Evolutionary conservation across 371 early-diverging fungal genomes (phyloP), one percentile per base, ranked within the genome.

Genomic region (Mucor saturninus): DNA sequence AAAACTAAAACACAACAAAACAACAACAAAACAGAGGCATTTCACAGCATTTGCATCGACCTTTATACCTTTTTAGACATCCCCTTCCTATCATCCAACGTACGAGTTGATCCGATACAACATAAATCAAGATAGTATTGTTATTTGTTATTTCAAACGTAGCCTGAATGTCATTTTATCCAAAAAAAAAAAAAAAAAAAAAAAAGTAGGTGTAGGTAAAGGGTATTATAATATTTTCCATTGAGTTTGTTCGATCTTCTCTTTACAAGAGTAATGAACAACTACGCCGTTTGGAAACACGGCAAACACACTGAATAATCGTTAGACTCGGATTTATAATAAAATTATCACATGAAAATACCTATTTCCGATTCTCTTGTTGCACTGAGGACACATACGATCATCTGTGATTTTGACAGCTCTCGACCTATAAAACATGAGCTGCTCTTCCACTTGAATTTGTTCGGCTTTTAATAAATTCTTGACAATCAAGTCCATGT

Each of bases 311-410:
- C 87, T 87, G 52, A 37, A 32, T 5, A 50, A 11, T 30, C 11
- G 26, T 29, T 55, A 59, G n/a, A 48, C 21, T 21, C 21, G 21
- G 50, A 10, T 3, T 32, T 32, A 11, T 31, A 21, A 43, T 38
- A 8, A 30, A 3, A 45, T 35, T 9, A 53, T 58, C 7, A 48
- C 26, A 30, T 49, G 14, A 14, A 35, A 55, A 71, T 75, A 87
- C 89, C 88, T 89, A 54, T 87, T 91, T 13, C 89, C 92, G 51
- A 94, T 90, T 32, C 91, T 83, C 62, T 91, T 91, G 67, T 90
- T 84, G 63, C 94, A 94, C 63, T 85, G 85, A 32, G 89, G 86
- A 67, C 94, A 94, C 89, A 92, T 89, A 13, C 88, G 79, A 59
- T 92, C 91, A 31, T 91, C 91, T 3, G 90, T 86, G 31, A 94